phyloP scores from a whole-genome alignment of 495 filamentous ascomycete species.

The Staphylotrichum tortipilum region DNA sequence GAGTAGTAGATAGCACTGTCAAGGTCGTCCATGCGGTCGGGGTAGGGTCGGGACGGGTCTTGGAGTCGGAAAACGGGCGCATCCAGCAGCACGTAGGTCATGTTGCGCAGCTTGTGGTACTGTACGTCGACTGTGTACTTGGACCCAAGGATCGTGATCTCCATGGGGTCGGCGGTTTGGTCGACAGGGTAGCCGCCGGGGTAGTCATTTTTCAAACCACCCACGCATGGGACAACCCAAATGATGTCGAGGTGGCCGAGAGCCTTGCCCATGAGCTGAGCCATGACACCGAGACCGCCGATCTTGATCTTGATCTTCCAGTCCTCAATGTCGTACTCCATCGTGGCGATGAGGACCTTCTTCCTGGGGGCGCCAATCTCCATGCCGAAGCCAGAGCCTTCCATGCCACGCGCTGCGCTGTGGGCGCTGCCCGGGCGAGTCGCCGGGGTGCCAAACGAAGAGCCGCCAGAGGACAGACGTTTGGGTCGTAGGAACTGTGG shows the following conservation, averaged over 20 bases:
- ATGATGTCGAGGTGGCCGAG: conserved; percentile 61
- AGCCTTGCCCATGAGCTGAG: conserved; percentile 63
- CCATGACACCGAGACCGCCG: conserved; percentile 62
- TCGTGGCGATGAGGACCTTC: conserved; percentile 48
- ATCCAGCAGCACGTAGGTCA: conserved; percentile 64
- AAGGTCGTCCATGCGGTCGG: conserved; percentile 62
- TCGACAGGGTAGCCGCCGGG: conserved; percentile 45
- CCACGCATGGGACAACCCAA: conserved; percentile 70
- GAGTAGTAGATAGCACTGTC: conserved; percentile 66
- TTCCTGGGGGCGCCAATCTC: conserved; percentile 14
- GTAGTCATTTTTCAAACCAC: conserved; percentile 43
- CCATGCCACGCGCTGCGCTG: neutral
- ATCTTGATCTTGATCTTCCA: conserved; percentile 69
- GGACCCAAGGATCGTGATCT: conserved; percentile 52
- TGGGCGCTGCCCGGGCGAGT: conserved; percentile 1
- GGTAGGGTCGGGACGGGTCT: conserved; percentile 56
- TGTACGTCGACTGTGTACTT: conserved; percentile 54
- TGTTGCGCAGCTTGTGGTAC: conserved; percentile 59
- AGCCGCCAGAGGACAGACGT: neutral
- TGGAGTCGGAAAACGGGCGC: conserved; percentile 62
- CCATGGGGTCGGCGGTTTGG: conserved; percentile 46
- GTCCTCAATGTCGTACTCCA: conserved; percentile 67
- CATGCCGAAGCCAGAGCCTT: conserved; percentile 5
- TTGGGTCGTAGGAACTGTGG: neutral
- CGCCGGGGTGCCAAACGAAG: neutral